Base-by-base conservation (phyloP, 805 yeast species). In the Candida corydali region DNA sequence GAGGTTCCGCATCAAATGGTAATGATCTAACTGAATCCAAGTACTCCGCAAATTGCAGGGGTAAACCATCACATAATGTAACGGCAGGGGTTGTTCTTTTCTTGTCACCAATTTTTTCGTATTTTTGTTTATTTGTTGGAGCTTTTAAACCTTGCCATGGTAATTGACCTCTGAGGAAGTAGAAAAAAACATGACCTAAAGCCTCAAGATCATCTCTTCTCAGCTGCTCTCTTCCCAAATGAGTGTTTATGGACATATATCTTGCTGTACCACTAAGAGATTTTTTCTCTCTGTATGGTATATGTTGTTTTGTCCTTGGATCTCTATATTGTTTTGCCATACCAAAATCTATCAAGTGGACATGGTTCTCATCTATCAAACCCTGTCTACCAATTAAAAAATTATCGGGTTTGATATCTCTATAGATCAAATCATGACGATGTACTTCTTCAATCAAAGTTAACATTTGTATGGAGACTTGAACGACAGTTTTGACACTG, bases 81-180 rank as follows among this genome's bases (percentile, higher is more conserved):
- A 66, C 69, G 7, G 84, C 77, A 10, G 80, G 73, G 1, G 88
- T 78, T 11, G 81, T 70, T 53, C 82, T 80, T 57, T 85, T 85
- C 51, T 82, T 82, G 46, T 82, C 83, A 19, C 93, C 93, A 57
- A 85, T 85, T 54, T 83, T 84, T 57, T 85, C 93, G 55, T 84
- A 84, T 57, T 84, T 84, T 46, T 78, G 74, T 56, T 85, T 84
- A 57, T 84, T 84, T n/a, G 86, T 83, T 41, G 87, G 87, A 1
- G 91, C 93, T 59, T 83, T 84, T 42, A 84, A 64, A n/a, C 94
- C 94, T 62, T 84, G 94, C 94, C 94, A 84, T 31, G 94, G 94
- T 54, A 84, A 69, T 44, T 79, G 82, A 19, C 94, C 93, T 52
- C 85, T 73, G 38, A 83, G 59, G 51, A 84, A 84, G 58, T 84